These are phyloP conservation scores for Kalaharituber pfeilii DNA, from an alignment of 2,329 filamentous ascomycete species.

Conservation along the genomic window DNA sequence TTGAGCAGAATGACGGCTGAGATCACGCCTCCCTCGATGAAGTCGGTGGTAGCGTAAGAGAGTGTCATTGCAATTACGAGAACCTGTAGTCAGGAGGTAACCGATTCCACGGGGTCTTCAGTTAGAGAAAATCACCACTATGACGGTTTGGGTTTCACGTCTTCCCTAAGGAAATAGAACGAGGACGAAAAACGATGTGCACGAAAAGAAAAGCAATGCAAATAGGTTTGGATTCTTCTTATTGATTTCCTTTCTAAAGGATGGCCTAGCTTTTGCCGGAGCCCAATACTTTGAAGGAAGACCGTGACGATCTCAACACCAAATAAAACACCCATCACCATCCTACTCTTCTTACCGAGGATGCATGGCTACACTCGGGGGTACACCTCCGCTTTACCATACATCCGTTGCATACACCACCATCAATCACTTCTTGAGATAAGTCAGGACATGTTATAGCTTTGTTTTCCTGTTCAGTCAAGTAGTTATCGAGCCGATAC, in stretches of 20 bases:
- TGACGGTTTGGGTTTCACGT: background rate
- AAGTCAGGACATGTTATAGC: too few species aligned
- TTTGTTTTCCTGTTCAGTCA: too few species aligned
- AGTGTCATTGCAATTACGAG: slow-evolving; percentile 58
- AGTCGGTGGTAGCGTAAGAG: slow-evolving; percentile 48
- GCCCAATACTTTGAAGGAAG: background rate
- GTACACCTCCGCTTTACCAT: slow-evolving; percentile 1
- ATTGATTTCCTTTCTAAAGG: background rate
- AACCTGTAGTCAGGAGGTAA: slow-evolving; percentile 34
- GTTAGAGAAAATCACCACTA: background rate
- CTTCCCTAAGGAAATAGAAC: slow-evolving; percentile 1
- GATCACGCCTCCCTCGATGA: slow-evolving; percentile 46
- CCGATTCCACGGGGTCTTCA: background rate
- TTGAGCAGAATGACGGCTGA: slow-evolving; percentile 49
- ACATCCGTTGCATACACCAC: too few species aligned
- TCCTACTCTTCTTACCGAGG: background rate
- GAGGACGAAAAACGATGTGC: background rate
- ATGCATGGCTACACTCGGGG: slow-evolving; percentile 1
- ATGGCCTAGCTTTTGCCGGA: background rate
- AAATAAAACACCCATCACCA: too few species aligned
- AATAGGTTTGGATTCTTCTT: background rate
- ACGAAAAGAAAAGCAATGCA: background rate
- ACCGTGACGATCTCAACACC: background rate
- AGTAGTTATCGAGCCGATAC: too few species aligned
- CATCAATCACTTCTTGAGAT: too few species aligned